Percentiles rank a stretch among this genome's conserved stretches.
phyloP scores from a whole-genome alignment of 139 green algal species.

The Micractinium conductrix region DNA sequence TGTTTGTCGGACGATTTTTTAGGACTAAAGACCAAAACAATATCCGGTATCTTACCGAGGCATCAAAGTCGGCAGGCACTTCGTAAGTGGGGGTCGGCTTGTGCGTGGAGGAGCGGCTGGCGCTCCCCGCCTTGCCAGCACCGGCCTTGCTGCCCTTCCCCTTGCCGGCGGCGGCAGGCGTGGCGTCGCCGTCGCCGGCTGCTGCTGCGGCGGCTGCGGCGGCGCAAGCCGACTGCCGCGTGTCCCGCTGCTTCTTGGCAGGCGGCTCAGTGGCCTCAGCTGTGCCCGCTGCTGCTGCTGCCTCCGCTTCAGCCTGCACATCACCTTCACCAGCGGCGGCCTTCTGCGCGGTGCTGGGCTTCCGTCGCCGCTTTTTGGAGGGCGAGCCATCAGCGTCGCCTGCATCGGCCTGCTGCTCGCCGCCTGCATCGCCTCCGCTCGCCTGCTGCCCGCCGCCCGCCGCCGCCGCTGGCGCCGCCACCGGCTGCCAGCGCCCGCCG shows the following conservation, averaged over 20 bases:
- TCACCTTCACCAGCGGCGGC: not conserved
- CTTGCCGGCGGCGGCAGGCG: not conserved
- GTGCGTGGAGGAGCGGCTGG: no score
- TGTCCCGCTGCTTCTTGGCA: not conserved
- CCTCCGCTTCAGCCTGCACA: not conserved
- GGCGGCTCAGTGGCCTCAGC: not conserved
- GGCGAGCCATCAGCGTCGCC: not conserved
- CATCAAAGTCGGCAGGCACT: slow-evolving; percentile 5
- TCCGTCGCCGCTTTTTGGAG: not conserved
- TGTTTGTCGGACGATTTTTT: no score
- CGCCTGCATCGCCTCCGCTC: no score
- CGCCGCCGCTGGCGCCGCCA: not conserved
- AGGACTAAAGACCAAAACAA: no score
- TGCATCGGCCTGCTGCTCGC: not conserved
- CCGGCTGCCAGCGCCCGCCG: not conserved
- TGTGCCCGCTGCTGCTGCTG: not conserved
- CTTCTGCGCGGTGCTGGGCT: not conserved
- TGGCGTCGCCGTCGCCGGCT: not conserved
- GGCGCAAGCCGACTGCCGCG: not conserved
- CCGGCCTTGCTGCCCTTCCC: not conserved
- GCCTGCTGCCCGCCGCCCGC: slow-evolving; percentile 5
- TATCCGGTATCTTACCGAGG: no score
- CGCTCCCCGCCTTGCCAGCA: not conserved
- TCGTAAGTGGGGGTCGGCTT: no score
- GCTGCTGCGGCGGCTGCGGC: no score